Base-by-base conservation (phyloP, 2,329 filamentous ascomycete species). In the Aureobasidium sp. region DNA sequence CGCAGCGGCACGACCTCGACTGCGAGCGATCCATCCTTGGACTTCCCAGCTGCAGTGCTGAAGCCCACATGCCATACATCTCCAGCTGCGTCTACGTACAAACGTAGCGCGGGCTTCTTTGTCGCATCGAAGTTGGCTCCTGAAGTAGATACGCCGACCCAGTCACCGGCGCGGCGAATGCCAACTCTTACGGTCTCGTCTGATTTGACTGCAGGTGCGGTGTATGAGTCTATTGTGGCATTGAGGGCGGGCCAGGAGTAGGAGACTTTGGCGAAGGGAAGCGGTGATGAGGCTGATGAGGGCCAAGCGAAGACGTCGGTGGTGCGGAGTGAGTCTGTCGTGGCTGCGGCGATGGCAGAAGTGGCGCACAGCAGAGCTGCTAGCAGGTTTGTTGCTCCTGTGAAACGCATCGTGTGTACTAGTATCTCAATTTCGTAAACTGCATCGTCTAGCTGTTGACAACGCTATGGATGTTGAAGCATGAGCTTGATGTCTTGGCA, bases 21-120 rank as follows among this genome's bases (percentile, higher is more conserved):
- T 17, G 71, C 71, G n/a, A 79, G 65, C 20, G 32, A 29, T 8
- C 47, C 48, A 17, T 43, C 51, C 8, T 32, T 17, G 34, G 64
- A 55, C 43, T 51, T 60, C 13, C 68, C 69, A 29, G 69, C 70
- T 26, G 27, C 37, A 6, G 76, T 73, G 24, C 70, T 72, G 63
- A 80, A 78, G 1, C 77, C 77, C 20, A 80, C 67, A 65, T 79
- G 76, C 63, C 77, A 80, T 7, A 76, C 69, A 59, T 74, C 71
- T 52, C 77, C 78, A 60, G 75, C 70, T 44, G 73, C 71, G 59
- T 78, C 75, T 12, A 79, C 71, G 62, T 78, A 75, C 41, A 80
- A 69, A 29, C 74, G 68, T 56, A 80, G 70, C 66, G 72, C 77
- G 70, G 77, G 77, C 65, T 74, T 72, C 67, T 75, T 76, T 50